Percentiles rank a stretch among this genome's conserved stretches.
phyloP scores from a whole-genome alignment of 2,329 filamentous ascomycete genomes.

The Arthrobotrys megalospora region DNA sequence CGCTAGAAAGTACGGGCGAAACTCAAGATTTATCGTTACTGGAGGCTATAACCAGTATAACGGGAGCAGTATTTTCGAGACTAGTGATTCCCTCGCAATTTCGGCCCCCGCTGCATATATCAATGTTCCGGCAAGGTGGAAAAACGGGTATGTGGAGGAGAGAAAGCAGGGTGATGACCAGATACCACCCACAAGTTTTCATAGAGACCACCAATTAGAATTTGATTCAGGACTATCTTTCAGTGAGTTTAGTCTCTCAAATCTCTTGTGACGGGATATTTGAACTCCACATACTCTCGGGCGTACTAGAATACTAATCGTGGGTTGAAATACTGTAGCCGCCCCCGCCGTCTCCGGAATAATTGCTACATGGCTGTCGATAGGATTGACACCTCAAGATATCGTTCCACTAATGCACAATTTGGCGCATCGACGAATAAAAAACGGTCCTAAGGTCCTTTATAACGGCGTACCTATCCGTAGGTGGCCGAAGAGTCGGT shows the following conservation, averaged over 20 bases:
- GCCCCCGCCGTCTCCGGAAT: constrained; percentile 13
- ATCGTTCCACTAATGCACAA: constrained; percentile 17
- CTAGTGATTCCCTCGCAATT: neutral
- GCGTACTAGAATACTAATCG: neutral
- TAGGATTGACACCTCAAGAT: neutral
- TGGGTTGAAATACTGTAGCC: constrained; percentile 1
- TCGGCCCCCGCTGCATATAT: constrained; percentile 8
- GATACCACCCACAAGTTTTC: neutral
- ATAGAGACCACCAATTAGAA: neutral
- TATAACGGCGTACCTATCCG: constrained; percentile 3
- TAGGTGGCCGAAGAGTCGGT: neutral
- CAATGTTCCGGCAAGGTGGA: neutral
- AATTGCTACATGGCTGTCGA: constrained; percentile 31
- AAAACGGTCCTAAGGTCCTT: neutral
- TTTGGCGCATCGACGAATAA: neutral
- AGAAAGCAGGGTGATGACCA: neutral
- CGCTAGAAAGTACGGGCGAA: neutral
- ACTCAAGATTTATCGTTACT: neutral
- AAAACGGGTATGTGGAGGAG: neutral
- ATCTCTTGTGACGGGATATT: no score
- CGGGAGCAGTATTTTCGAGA: neutral
- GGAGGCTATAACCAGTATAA: constrained; percentile 18
- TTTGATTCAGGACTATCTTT: neutral
- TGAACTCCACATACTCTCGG: no score
- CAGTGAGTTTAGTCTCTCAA: neutral